A percentile compares a stretch with the other conserved stretches of the same genome.
Evolutionary conservation across 116 monocot genomes (phyloP).

Genomic region (Phalaenopsis hybrid): DNA sequence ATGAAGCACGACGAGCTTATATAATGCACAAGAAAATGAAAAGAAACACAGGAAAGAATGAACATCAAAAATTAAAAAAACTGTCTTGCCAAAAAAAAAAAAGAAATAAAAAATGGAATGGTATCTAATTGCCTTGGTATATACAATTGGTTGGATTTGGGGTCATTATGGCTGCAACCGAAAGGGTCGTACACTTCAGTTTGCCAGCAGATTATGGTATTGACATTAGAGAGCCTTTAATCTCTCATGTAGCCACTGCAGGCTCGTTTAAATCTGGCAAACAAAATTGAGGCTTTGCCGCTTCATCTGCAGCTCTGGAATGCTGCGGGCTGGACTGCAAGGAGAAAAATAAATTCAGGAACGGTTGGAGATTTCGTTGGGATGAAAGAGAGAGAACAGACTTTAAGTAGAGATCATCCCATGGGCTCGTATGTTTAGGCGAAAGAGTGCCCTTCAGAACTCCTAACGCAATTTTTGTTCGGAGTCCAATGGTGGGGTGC

Average conservation of each 20-base stretch:
- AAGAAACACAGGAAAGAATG: neutral
- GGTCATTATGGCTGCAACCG: neutral
- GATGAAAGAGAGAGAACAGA: no score
- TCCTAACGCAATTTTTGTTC: no score
- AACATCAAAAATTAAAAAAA: no score
- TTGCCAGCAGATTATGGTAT: neutral
- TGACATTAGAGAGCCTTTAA: neutral
- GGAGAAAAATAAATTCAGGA: neutral
- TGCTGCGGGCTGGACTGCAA: neutral
- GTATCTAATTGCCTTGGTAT: neutral
- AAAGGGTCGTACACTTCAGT: neutral
- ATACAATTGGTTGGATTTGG: neutral
- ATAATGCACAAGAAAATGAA: neutral
- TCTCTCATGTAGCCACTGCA: neutral
- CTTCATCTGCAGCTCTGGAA: neutral
- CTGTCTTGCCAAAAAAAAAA: no score
- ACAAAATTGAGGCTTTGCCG: neutral
- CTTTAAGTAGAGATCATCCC: no score
- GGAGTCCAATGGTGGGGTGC: no score
- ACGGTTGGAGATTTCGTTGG: no score
- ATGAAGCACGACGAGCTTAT: neutral
- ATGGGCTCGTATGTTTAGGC: no score
- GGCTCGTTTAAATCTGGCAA: constrained; percentile 10
- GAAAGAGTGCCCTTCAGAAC: no score
- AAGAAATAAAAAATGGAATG: neutral